Conservation (phyloP, 2,329 filamentous ascomycete species). For the Niveomyces coronatus region DNA sequence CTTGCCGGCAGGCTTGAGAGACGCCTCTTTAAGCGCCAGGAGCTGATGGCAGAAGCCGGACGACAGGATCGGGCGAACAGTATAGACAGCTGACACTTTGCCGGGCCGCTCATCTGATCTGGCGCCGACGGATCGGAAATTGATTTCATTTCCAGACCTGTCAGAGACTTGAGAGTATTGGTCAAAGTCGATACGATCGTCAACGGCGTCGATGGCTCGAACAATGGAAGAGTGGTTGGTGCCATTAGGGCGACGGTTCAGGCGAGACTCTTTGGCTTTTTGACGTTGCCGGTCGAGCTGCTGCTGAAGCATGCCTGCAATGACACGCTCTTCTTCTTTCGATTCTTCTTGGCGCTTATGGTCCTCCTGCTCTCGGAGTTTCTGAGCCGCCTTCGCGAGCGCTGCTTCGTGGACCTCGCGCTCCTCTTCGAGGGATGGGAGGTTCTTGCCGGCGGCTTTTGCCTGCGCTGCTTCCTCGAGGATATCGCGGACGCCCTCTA, state of each 20-base stretch:
- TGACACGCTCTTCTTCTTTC: conserved; percentile 58
- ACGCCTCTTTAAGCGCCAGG: conserved; percentile 65
- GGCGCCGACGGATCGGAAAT: conserved; percentile 61
- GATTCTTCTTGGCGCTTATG: conserved; percentile 44
- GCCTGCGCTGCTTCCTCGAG: conserved; percentile 78
- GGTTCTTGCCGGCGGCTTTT: conserved; percentile 61
- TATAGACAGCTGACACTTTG: conserved; percentile 57
- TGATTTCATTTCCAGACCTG: conserved; percentile 48
- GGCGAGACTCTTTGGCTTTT: conserved; percentile 53
- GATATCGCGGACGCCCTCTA: conserved; percentile 61
- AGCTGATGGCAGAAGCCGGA: conserved; percentile 46
- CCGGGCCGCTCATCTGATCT: conserved; percentile 57
- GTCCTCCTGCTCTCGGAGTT: conserved; percentile 42
- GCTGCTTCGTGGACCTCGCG: conserved; percentile 71
- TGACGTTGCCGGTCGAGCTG: conserved; percentile 59
- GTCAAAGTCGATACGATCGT: conserved; percentile 49
- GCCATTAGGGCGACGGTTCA: conserved; percentile 42
- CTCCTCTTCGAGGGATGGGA: conserved; percentile 85
- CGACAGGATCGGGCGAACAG: conserved; percentile 57
- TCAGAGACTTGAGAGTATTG: conserved; percentile 55
- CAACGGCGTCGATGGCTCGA: conserved; percentile 18
- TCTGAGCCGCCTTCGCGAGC: conserved; percentile 49
- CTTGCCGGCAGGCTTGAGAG: conserved; percentile 45
- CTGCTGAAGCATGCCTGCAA: conserved; percentile 62
- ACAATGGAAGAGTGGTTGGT: conserved; percentile 17